A percentile compares a stretch with the other conserved stretches of the same genome.
These are phyloP conservation scores for Penicillium digitatum DNA, from an alignment of 2,329 filamentous ascomycete genomes.

Conservation along the genomic window DNA sequence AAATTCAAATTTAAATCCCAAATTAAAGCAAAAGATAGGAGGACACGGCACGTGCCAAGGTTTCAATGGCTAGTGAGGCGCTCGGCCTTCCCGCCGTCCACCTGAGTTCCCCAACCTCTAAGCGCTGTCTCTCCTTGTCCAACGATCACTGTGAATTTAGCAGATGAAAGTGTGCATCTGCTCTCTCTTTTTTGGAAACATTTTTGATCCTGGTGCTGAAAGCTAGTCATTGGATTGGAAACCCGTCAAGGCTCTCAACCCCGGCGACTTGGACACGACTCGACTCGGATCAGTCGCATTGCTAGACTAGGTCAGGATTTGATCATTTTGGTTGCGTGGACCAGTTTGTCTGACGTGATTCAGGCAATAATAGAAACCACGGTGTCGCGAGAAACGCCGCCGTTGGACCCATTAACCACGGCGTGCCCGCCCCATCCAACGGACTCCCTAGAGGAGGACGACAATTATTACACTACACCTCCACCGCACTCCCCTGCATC, in stretches of 20 bases:
- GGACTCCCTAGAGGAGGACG: slow-evolving; percentile 40
- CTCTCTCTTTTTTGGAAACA: not conserved
- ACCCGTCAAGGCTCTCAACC: not conserved
- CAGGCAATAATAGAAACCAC: slow-evolving; percentile 19
- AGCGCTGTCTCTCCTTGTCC: slow-evolving; percentile 10
- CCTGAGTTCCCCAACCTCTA: slow-evolving; percentile 11
- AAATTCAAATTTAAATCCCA: not conserved
- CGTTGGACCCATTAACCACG: slow-evolving; percentile 39
- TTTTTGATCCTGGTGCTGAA: not conserved
- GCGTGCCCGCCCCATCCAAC: slow-evolving; percentile 40
- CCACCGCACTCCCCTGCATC: slow-evolving; percentile 42
- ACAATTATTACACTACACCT: slow-evolving; percentile 39
- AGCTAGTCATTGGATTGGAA: not conserved
- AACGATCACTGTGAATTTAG: not conserved
- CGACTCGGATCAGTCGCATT: not conserved
- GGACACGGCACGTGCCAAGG: slow-evolving; percentile 8
- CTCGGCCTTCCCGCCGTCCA: slow-evolving; percentile 18
- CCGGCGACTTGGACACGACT: not conserved
- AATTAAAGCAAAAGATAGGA: not conserved
- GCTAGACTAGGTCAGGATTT: not conserved
- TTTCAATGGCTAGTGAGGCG: slow-evolving; percentile 6
- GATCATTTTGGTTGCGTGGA: not conserved
- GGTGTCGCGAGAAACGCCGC: slow-evolving; percentile 31
- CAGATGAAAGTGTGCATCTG: not conserved
- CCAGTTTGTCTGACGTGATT: not conserved